A percentile compares a stretch with the other conserved stretches of the same genome.
These are phyloP conservation scores for Talaromyces proteolyticus DNA, from an alignment of 495 filamentous ascomycete genomes.

Conservation along the genomic window DNA sequence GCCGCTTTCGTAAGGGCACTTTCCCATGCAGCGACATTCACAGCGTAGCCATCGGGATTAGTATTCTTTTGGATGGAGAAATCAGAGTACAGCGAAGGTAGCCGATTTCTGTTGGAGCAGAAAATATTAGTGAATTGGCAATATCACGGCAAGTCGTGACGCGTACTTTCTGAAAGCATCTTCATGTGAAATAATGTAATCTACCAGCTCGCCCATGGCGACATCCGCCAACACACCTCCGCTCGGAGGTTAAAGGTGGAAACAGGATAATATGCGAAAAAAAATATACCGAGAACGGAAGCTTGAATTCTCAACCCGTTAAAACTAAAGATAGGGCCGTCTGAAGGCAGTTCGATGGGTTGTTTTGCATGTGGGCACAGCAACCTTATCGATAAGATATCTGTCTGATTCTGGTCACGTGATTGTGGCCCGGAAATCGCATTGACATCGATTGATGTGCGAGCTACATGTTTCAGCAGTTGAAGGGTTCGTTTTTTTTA, in stretches of 20 bases:
- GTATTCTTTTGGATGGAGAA: slow-evolving; percentile 70
- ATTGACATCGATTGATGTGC: no score
- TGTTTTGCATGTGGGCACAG: slow-evolving; percentile 3
- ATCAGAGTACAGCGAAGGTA: slow-evolving; percentile 92
- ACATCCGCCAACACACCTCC: neutral
- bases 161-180: slow-evolving; percentile 60
- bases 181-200: slow-evolving; percentile 55
- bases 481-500: no score
- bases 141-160: neutral
- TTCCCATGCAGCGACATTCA: slow-evolving; percentile 83
- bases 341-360: no score
- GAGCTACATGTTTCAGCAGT: no score
- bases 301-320: slow-evolving; percentile 5
- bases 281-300: slow-evolving; percentile 4
- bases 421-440: no score
- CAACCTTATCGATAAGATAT: slow-evolving; percentile 30
- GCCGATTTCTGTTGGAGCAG: slow-evolving; percentile 54
- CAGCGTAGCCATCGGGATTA: slow-evolving; percentile 86
- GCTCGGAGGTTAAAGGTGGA: neutral
- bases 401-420: no score
- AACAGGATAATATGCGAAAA: neutral
- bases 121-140: slow-evolving; percentile 5
- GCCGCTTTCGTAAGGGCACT: slow-evolving; percentile 63
- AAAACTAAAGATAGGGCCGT: neutral
- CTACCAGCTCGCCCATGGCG: slow-evolving; percentile 53